Evolutionary conservation across 306 rosid genomes (phyloP), one percentile per base, ranked within the genome.

Genomic region (Bauhinia variegata): DNA sequence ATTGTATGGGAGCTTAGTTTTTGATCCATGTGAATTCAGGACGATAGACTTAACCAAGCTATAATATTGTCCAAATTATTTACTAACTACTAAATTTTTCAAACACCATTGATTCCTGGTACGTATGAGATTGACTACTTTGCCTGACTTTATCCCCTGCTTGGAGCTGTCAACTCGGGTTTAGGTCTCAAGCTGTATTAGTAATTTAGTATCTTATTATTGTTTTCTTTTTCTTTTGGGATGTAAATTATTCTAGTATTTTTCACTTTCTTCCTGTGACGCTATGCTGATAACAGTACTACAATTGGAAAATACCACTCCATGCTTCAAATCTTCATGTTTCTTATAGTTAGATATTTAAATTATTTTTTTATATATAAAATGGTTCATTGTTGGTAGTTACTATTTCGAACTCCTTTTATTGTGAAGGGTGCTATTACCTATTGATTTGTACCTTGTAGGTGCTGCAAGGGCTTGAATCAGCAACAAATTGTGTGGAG

Each of bases 381-480:
- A 57, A 60, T 72, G 39, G 23, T 34, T 70, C 62, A 63, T 23
- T 23, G 28, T 23, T 23, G 28, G 28, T 23, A 2, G 28, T 23
- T 23, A 23, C 2, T 23, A 23, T 23, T 23, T 23, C 28, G 1
- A 23, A 46, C 51, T 0, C 10, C 51, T 46, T 14, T 11, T 46
- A 46, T 46, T 11, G n/a, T 4, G 14, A 63, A 5, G 0, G 15
- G 39, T n/a, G 3, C 14, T 44, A 18, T 49, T 34, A 33, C 1
- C 31, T 63, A 42, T 58, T 53, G 16, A 47, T 68, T 67, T 78
- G 72, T 83, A 65, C 53, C 63, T 60, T 75, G 65, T 59, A 93
- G 99, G 99, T 93, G 63, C 75, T 88, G 75, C 78, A 73, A 9
- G 99, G 99, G 65, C 88, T 93, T 47, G 97, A 93, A 55, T 80